Evolutionary conservation across 768 basidiomycete genomes (phyloP), one percentile per base, ranked within the genome.

Genomic region (Boletus pseudo-olivaceus): DNA sequence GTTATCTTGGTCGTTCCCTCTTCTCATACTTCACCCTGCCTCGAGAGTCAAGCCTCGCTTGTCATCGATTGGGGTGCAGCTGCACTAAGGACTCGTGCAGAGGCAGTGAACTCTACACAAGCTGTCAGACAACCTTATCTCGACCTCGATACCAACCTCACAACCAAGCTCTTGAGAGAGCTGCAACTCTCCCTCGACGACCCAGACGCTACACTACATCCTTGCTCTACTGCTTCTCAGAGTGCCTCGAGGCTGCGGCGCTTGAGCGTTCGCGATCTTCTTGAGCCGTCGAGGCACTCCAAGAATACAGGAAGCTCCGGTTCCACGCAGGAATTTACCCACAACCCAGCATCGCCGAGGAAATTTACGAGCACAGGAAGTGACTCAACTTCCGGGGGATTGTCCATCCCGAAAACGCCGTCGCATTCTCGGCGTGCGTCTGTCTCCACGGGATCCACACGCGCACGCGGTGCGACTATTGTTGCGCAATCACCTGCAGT

Each of bases 1-100:
- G 76, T 86, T 34, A 70, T 85, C 43, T 57, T 86, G 26, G 67
- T 87, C 41, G 73, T 75, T 40, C 76, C 77, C 6, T 59, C 72
- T 3, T 57, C 66, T 32, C 68, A 66, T 8, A 65, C 72, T 4
- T 76, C 81, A 40, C 60, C 67, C 17, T 80, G 75, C 56, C 71
- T 87, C 35, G 81, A 76, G 53, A 72, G 73, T 20, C 83, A 85
- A 48, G 84, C 83, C 0, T 79, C 82, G 0, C 62, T 73, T 6
- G 75, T 76, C 37, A 62, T 83, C 29, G 79, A 83, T 52, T 86
- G 82, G 81, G 68, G 67, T 33, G 59, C 62, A 19, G 74, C 75
- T 30, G 61, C 80, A 38, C 60, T 81, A 7, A 69, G 65, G 32
- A 59, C 63, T 38, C 67, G 68, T 14, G 32, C 62, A 30, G 70